Conservation (phyloP, 176 grass and related monocot genomes). For the Oryza meridionalis region DNA sequence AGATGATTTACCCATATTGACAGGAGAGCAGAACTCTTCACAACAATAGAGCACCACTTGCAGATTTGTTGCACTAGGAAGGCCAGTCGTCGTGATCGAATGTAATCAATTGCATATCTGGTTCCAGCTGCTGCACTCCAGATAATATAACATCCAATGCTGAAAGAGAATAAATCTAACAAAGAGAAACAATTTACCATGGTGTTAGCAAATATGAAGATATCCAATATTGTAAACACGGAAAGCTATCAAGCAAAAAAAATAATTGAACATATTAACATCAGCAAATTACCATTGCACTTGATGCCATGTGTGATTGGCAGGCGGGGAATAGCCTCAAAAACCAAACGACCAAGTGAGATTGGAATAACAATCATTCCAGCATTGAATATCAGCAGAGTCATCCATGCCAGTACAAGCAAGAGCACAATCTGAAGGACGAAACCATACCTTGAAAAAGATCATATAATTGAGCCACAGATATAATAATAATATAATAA, state of each 20-base stretch:
- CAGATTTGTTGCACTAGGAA: slow-evolving; percentile 80
- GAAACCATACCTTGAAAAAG: slow-evolving; percentile 82
- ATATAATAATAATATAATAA: neutral
- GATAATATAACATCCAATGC: slow-evolving; percentile 93
- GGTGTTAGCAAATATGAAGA: neutral
- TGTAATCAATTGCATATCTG: slow-evolving; percentile 90
- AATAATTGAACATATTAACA: neutral
- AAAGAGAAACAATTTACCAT: neutral
- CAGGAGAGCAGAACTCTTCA: slow-evolving; percentile 81
- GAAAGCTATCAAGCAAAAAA: neutral
- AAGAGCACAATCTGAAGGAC: slow-evolving; percentile 87
- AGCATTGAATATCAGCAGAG: slow-evolving; percentile 90
- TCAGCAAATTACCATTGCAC: slow-evolving; percentile 88
- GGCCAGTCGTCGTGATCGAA: slow-evolving; percentile 59
- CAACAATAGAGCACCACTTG: slow-evolving; percentile 88
- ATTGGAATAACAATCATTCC: slow-evolving; percentile 92
- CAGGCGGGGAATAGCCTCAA: slow-evolving; percentile 84
- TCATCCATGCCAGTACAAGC: slow-evolving; percentile 92
- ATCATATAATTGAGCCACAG: neutral
- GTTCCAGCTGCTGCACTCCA: slow-evolving; percentile 73
- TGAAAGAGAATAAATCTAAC: slow-evolving; percentile 93
- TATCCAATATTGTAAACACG: neutral
- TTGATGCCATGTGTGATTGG: slow-evolving; percentile 95
- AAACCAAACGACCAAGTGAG: slow-evolving; percentile 83
- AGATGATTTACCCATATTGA: slow-evolving; percentile 86